Evolutionary conservation across 768 basidiomycete genomes (phyloP).

Genomic region (Lactifluus hygrophoroides): DNA sequence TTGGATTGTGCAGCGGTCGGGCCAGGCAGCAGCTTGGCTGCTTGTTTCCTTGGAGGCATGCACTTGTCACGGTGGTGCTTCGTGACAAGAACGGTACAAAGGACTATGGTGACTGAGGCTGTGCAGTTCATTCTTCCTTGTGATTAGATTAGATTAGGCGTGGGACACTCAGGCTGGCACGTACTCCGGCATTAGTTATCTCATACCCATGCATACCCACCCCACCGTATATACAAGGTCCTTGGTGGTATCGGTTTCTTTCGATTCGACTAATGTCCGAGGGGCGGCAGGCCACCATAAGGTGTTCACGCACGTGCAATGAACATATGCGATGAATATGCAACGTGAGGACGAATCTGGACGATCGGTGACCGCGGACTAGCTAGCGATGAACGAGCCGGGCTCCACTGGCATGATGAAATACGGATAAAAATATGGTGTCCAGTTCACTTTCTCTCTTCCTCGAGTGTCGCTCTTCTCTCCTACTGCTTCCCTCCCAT

Average conservation of each 20-base stretch:
- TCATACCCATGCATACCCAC: too few relatives aligned
- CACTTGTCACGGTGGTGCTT: neutral
- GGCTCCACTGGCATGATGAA: neutral
- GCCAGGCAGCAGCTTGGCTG: neutral
- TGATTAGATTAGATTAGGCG: neutral
- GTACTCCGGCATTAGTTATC: too few relatives aligned
- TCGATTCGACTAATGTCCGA: too few relatives aligned
- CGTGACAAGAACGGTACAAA: neutral
- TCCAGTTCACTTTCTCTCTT: neutral
- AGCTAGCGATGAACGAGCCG: neutral
- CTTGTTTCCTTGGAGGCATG: conserved; percentile 22
- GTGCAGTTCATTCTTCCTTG: neutral
- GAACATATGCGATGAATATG: too few relatives aligned
- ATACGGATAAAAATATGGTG: neutral
- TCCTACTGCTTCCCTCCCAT: neutral
- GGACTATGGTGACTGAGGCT: neutral
- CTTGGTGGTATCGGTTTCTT: too few relatives aligned
- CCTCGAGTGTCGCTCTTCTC: neutral
- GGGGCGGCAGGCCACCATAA: too few relatives aligned
- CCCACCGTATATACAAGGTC: too few relatives aligned
- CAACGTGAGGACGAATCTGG: too few relatives aligned
- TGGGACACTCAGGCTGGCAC: too few relatives aligned
- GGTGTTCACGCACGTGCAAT: too few relatives aligned
- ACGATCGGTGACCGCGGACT: neutral
- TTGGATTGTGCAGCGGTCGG: conserved; percentile 3